A percentile compares a stretch with the other conserved stretches of the same genome.
phyloP scores from a whole-genome alignment of 1,284 basidiomycete species.

The Ganoderma meredithae region DNA sequence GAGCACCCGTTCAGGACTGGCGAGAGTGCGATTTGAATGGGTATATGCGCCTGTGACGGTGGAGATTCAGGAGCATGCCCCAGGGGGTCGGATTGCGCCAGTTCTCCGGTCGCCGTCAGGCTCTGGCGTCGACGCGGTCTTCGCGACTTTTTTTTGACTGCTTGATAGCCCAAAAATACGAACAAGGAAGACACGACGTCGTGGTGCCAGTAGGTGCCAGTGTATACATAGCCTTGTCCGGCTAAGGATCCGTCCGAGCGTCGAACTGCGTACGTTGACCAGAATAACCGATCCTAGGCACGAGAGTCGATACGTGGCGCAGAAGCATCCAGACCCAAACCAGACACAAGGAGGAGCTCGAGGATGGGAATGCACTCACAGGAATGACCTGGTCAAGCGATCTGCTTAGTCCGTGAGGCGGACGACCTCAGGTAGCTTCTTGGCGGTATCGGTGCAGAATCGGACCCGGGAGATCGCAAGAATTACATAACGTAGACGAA shows the following conservation, averaged over 20 bases:
- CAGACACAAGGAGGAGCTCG: neutral
- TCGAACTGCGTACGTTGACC: neutral
- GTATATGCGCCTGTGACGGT: neutral
- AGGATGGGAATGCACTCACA: neutral
- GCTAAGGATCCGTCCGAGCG: neutral
- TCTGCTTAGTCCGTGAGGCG: neutral
- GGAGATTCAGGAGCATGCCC: neutral
- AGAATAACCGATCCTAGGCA: neutral
- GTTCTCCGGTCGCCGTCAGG: neutral
- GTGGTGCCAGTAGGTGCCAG: neutral
- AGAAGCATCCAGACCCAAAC: neutral
- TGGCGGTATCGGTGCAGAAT: neutral
- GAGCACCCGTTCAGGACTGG: slow-evolving; percentile 10
- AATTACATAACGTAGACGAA: neutral
- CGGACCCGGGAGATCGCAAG: neutral
- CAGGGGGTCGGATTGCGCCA: too few species aligned
- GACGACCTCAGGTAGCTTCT: neutral
- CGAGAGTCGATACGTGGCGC: neutral
- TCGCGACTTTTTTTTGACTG: neutral
- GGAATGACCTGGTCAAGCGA: neutral
- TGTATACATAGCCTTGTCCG: neutral
- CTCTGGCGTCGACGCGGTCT: neutral
- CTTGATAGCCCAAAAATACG: neutral
- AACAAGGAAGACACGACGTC: neutral
- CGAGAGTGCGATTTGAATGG: slow-evolving; percentile 10